Conservation (phyloP, 177 flowering plant species). For the Vitis hybrid region DNA sequence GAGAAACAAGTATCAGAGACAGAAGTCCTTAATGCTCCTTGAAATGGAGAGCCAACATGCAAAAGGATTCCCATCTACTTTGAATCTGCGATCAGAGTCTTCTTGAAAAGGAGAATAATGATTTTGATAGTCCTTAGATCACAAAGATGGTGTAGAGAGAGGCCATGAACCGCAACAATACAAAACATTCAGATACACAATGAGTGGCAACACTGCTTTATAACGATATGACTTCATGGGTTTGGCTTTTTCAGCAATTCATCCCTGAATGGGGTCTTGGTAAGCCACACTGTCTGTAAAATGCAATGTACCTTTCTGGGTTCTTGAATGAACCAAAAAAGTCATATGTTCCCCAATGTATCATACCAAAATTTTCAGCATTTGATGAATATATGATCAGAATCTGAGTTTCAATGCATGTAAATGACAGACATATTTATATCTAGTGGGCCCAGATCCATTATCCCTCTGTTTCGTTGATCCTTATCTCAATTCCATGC, state of each 20-base stretch:
- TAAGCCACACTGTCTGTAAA: constrained; percentile 14
- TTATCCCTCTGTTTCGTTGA: background rate
- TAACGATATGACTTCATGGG: constrained; percentile 2
- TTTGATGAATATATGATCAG: constrained; percentile 10
- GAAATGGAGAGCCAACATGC: constrained; percentile 96
- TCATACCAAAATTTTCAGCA: constrained; percentile 20
- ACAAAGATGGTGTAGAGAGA: constrained; percentile 6
- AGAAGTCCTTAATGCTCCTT: constrained; percentile 89
- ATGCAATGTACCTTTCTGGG: constrained; percentile 31
- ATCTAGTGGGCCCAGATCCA: constrained; percentile 14
- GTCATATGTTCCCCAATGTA: constrained; percentile 15
- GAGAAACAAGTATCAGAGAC: constrained; percentile 89
- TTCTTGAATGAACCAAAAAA: constrained; percentile 4
- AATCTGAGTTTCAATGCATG: constrained; percentile 1
- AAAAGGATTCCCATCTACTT: constrained; percentile 69
- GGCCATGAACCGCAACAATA: constrained; percentile 5
- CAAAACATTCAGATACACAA: background rate
- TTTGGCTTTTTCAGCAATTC: constrained; percentile 21
- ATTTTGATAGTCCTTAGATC: constrained; percentile 14
- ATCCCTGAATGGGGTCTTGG: constrained; percentile 13
- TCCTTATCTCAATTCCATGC: background rate
- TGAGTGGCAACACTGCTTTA: constrained; percentile 12
- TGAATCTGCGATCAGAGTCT: constrained; percentile 37
- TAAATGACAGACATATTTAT: constrained; percentile 11
- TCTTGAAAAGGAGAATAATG: constrained; percentile 4